Base-by-base conservation (phyloP, 441 rosid species). In the Populus hybrid region DNA sequence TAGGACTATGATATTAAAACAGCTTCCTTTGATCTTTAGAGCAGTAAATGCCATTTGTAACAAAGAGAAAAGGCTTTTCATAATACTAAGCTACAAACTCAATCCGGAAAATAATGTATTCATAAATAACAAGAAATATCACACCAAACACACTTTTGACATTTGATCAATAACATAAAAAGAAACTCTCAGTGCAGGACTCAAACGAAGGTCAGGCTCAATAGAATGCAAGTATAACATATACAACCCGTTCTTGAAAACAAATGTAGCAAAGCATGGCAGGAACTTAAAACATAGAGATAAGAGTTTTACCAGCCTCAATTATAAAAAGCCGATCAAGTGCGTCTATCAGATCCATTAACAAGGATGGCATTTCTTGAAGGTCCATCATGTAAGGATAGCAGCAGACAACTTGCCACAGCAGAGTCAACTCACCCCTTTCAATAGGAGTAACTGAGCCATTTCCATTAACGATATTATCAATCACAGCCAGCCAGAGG, bases 321-420 rank as follows among this genome's bases (percentile, higher is more conserved):
- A 75, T 76, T 73, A 23, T 68, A 77, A 89, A 78, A 83, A 89
- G 87, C 66, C 26, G 77, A 81, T 88, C 86, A 46, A 95, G 84
- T 76, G 85, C 89, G 77, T 89, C 86, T 73, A 92, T 82, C 77
- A 93, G 83, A 83, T 84, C 83, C 83, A 84, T 73, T 66, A 95
- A 77, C 76, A 84, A 74, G 69, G 87, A 83, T 67, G 88, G 76
- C 73, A 76, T 81, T 76, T 75, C 88, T 76, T 77, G 86, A 67
- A 42, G 78, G 77, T 79, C 83, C 66, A 76, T 75, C 42, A 90
- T 74, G 74, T 80, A 76, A 69, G 97, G 94, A 86, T 86, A 92
- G 86, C 97, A 92, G 57, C 83, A 83, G 72, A 91, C 78, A 35
- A 78, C 80, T 84, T 92, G 97, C 97, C 98, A 92, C 40, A 92